A percentile compares a stretch with the other conserved stretches of the same genome.
phyloP scores from a whole-genome alignment of 306 rosid genomes.

The Begonia fuchsioides region DNA sequence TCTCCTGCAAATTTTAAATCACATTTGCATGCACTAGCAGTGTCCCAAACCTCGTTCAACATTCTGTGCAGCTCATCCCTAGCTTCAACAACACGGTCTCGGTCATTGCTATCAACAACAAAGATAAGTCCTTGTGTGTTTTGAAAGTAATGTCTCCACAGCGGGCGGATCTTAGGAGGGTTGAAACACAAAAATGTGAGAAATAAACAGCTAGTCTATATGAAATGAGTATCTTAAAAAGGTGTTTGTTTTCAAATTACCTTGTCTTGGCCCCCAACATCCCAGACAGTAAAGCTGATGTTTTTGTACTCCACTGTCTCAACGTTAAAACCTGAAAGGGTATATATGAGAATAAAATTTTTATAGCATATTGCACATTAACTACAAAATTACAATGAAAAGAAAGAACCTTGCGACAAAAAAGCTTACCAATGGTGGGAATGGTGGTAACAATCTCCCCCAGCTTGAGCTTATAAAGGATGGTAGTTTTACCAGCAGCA shows the following conservation, averaged over 20 bases:
- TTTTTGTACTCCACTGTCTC: conserved; percentile 92
- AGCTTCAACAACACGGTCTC: conserved; percentile 64
- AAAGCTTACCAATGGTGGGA: conserved; percentile 72
- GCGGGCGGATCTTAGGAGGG: conserved; percentile 31
- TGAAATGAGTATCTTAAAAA: neutral
- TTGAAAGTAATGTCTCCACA: conserved; percentile 69
- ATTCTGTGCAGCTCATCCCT: conserved; percentile 59
- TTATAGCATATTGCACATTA: too few species aligned
- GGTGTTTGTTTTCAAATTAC: conserved; percentile 12
- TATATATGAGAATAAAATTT: neutral
- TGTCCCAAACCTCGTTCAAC: conserved; percentile 43
- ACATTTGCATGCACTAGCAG: neutral
- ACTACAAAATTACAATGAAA: too few species aligned
- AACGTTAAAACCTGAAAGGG: conserved; percentile 66
- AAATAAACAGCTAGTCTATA: too few species aligned
- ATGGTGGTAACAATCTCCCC: conserved; percentile 93
- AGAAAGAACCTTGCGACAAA: neutral
- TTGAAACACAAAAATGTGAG: conserved; percentile 1
- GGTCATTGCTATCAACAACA: conserved; percentile 63
- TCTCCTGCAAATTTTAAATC: neutral
- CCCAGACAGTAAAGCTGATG: conserved; percentile 98
- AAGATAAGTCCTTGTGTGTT: conserved; percentile 65
- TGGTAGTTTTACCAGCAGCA: conserved; percentile 96
- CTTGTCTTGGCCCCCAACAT: conserved; percentile 97
- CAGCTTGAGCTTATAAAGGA: conserved; percentile 80